Conservation (phyloP, 805 yeast genomes). For the Pichia californica region DNA sequence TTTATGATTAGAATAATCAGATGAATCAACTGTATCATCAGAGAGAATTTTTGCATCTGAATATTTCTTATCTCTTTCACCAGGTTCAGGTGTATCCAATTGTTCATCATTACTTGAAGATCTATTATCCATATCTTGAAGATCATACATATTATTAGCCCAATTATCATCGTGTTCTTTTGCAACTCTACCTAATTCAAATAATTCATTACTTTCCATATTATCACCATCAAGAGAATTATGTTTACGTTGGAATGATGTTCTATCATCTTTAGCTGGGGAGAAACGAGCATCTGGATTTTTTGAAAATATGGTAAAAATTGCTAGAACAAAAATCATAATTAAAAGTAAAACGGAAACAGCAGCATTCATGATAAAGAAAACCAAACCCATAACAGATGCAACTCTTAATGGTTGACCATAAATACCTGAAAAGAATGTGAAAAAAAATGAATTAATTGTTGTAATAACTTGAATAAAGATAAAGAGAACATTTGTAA, state of each 20-base stretch:
- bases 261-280: constrained; percentile 87
- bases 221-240: constrained; percentile 4
- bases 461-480: constrained; percentile 65
- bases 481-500: constrained; percentile 74
- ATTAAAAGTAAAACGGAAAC: constrained; percentile 70
- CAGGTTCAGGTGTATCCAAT: neutral
- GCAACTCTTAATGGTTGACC: constrained; percentile 73
- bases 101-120: constrained; percentile 18
- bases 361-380: constrained; percentile 84
- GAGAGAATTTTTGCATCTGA: no score
- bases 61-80: neutral
- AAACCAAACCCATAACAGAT: constrained; percentile 88
- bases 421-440: constrained; percentile 80
- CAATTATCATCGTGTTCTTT: constrained; percentile 70
- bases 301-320: constrained; percentile 61
- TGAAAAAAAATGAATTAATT: constrained; percentile 74
- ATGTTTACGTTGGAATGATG: constrained; percentile 62
- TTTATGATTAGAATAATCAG: neutral
- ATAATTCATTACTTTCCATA: constrained; percentile 38
- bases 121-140: constrained; percentile 28
- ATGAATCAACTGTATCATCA: neutral
- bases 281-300: constrained; percentile 86
- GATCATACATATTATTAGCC: constrained; percentile 58
- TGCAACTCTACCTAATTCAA: constrained; percentile 78
- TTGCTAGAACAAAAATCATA: constrained; percentile 59